These are phyloP conservation scores for Neonothopanus nambi DNA, from an alignment of 1,284 basidiomycete species.

Conservation along the genomic window DNA sequence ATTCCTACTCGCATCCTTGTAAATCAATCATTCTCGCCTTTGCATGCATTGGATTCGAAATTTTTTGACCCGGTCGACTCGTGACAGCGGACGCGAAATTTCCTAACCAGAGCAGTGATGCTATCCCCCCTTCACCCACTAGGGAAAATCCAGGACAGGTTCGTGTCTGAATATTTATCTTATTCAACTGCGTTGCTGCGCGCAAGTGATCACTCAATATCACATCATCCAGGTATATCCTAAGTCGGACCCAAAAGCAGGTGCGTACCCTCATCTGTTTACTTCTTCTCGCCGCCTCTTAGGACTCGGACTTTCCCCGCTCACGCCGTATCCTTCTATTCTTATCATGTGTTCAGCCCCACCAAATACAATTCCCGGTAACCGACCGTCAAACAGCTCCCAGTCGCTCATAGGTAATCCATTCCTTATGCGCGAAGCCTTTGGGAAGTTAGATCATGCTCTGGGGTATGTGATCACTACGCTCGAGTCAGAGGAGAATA, in stretches of 20 bases:
- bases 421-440: conserved; percentile 37
- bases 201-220: too few species aligned
- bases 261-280: conserved; percentile 19
- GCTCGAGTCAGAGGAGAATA: conserved; percentile 36
- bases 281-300: too few species aligned
- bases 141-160: conserved; percentile 39
- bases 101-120: conserved; percentile 26
- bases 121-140: conserved; percentile 33
- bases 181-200: too few species aligned
- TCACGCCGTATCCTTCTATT: not conserved
- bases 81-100: conserved; percentile 34
- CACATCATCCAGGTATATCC: conserved; percentile 39
- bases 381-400: conserved; percentile 17
- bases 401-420: conserved; percentile 38
- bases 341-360: not conserved
- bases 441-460: conserved; percentile 39
- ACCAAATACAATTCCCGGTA: conserved; percentile 16
- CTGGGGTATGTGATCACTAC: conserved; percentile 38
- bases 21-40: not conserved
- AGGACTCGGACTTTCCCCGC: too few species aligned
- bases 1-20: not conserved
- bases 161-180: conserved; percentile 6
- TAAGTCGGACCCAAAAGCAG: conserved; percentile 29
- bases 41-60: not conserved
- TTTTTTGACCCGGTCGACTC: not conserved